Base-by-base conservation (phyloP, 164 flowering plant species). In the Vitis amurensis region DNA sequence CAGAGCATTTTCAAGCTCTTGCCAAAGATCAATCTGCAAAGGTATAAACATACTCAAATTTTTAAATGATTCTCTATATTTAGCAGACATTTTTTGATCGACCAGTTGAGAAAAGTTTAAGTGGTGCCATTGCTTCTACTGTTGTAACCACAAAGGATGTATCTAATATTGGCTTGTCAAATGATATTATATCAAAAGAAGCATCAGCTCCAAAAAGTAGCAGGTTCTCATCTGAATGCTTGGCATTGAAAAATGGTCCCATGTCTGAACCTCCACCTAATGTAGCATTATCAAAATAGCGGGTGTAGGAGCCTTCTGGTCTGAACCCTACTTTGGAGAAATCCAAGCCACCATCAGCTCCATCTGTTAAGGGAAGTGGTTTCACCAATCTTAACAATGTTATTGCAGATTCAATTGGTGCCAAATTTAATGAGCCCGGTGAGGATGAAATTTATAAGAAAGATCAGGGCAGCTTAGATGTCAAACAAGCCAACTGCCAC, bases 11-110 rank as follows among this genome's bases (percentile, higher is more conserved):
- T 17, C 19, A 17, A 17, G 1, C 19, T 52, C 93, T 90, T 60
- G 88, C 95, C 2, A 60, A 84, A 59, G 82, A 31, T 63, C 98
- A 93, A 77, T 74, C 82, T 12, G 97, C 98, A 14, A 90, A 93
- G 94, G 98, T 93, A 76, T 59, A 44, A 50, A 30, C 19, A 17
- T 17, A 17, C 11, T 29, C 16, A 30, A 14, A 51, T 50, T 56
- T 59, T 47, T 10, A 1, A 52, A 1, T 3, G 16, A 11, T 15
- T 23, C 61, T 16, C 58, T 11, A 50, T 50, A 50, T 14, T 50
- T 50, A 17, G 1, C 12, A 10, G 6, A 52, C 15, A n/a, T 49
- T 1, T 17, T 17, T 17, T 17, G 82, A 70, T 74, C 75, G 77
- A 48, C 19, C 52, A 9, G 19, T 63, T 44, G 80, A 64, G 48